A percentile compares a stretch with the other conserved stretches of the same genome.
phyloP scores from a whole-genome alignment of 805 yeast species.

The Candida montana region DNA sequence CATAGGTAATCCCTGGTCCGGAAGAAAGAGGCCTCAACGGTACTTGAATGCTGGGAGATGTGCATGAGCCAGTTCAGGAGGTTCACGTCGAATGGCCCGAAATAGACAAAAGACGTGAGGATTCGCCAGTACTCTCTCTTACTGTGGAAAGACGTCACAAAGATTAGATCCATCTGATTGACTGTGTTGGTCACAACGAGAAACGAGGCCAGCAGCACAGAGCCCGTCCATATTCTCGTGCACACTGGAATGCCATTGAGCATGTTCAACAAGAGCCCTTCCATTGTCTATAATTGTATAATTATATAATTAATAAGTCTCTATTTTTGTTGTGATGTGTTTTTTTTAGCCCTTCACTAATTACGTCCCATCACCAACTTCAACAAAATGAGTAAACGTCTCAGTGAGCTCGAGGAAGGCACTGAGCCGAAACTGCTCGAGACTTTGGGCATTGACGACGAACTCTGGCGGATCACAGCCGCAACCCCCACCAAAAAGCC shows the following conservation, averaged over 20 bases:
- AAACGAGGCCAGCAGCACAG: constrained; percentile 10
- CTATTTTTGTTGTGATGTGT: background rate
- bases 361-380: background rate
- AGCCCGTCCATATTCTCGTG: constrained; percentile 17
- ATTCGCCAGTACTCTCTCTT: constrained; percentile 20
- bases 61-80: constrained; percentile 9
- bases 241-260: constrained; percentile 14
- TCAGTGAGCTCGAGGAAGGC: background rate
- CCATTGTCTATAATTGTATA: constrained; percentile 20
- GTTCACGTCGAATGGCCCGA: constrained; percentile 14
- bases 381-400: background rate
- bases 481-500: constrained; percentile 5
- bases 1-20: constrained; percentile 16
- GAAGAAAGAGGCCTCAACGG: constrained; percentile 12
- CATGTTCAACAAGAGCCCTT: constrained; percentile 18
- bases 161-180: constrained; percentile 8
- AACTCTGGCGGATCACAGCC: constrained; percentile 1
- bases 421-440: constrained; percentile 6
- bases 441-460: constrained; percentile 8
- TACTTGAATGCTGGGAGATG: constrained; percentile 9
- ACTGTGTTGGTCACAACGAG: constrained; percentile 11
- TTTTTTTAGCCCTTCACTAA: too few species aligned
- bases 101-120: constrained; percentile 15
- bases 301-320: too few species aligned
- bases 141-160: constrained; percentile 9